Conservation (phyloP, 306 rosid genomes). For the Citrullus colocynthis region DNA sequence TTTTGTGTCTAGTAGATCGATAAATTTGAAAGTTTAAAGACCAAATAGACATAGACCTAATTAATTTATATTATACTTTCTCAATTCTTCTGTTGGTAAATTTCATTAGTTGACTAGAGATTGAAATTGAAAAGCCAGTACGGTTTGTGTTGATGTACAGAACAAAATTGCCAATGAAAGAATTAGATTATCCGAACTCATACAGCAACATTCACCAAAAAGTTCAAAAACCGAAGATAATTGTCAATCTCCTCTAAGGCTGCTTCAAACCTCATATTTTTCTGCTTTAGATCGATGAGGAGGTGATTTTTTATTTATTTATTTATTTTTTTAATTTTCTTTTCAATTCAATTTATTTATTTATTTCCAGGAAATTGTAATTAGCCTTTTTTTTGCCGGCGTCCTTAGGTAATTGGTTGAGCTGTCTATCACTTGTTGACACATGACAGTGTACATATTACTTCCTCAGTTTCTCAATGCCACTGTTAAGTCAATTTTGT, state of each 20-base stretch:
- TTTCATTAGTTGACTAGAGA: background rate
- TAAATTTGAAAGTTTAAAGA: too few relatives aligned
- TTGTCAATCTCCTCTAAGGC: conserved; percentile 40
- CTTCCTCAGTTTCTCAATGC: background rate
- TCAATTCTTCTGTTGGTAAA: background rate
- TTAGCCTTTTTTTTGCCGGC: background rate
- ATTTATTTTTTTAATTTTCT: too few relatives aligned
- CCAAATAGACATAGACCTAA: too few relatives aligned
- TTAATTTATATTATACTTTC: background rate
- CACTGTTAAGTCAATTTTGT: too few relatives aligned
- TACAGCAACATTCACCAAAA: conserved; percentile 55
- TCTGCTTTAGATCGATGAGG: conserved; percentile 66
- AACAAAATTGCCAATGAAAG: conserved; percentile 52
- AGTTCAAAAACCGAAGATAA: conserved; percentile 40
- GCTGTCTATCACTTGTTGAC: conserved; percentile 8
- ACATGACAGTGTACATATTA: conserved; percentile 8
- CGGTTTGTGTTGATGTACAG: conserved; percentile 22
- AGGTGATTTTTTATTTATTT: background rate
- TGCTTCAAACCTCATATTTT: conserved; percentile 45
- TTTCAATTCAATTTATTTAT: background rate
- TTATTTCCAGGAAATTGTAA: background rate
- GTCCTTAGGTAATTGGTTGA: background rate
- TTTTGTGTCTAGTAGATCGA: too few relatives aligned
- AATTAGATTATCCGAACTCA: conserved; percentile 43
- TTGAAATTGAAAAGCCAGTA: background rate